These are phyloP conservation scores for Hanseniaspora clermontiae DNA, from an alignment of 805 yeast species.

Conservation along the genomic window DNA sequence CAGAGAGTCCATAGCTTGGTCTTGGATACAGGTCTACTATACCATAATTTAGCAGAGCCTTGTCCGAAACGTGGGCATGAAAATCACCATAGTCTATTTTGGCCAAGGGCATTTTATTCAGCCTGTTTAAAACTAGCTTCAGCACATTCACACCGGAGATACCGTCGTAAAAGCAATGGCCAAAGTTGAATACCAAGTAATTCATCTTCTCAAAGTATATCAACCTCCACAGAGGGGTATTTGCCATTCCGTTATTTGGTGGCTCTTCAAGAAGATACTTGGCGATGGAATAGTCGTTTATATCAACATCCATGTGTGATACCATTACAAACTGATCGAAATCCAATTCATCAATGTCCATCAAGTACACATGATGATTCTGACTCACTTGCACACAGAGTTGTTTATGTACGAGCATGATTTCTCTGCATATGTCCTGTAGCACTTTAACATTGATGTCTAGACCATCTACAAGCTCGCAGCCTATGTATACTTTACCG, in stretches of 20 bases:
- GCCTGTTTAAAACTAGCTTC: not conserved
- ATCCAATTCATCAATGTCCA: not conserved
- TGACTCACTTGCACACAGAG: not conserved
- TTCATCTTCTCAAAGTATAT: conserved; percentile 5
- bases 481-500: conserved; percentile 9
- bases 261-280: not conserved
- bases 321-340: not conserved
- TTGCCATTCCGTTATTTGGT: not conserved
- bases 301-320: not conserved
- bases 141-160: conserved; percentile 6
- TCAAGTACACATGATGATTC: not conserved
- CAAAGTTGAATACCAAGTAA: conserved; percentile 10
- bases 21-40: conserved; percentile 10
- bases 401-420: conserved; percentile 2
- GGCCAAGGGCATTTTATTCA: not conserved
- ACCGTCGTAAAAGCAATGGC: conserved; percentile 12
- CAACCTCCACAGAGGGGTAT: conserved; percentile 6
- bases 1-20: not conserved
- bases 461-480: not conserved
- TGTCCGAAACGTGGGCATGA: not conserved
- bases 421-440: not conserved
- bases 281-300: not conserved
- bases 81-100: not conserved
- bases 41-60: not conserved
- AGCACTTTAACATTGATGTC: not conserved